Evolutionary conservation across 768 basidiomycete species (phyloP).

Genomic region (Mycena belliarum): DNA sequence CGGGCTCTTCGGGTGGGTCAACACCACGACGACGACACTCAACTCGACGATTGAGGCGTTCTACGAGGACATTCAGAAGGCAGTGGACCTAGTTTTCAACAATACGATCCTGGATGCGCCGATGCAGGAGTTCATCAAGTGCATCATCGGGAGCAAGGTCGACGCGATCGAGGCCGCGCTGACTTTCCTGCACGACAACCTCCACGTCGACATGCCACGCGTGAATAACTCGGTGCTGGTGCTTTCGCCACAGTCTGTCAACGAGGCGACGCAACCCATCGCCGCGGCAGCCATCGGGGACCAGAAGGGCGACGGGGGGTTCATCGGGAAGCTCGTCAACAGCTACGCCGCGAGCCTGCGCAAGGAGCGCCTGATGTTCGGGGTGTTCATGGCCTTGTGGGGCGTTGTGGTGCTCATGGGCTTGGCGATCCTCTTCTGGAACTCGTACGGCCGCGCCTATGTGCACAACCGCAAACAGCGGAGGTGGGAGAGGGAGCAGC

Average conservation of each 20-base stretch:
- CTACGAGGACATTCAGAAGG: slow-evolving; percentile 80
- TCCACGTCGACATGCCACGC: slow-evolving; percentile 76
- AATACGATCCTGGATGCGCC: slow-evolving; percentile 81
- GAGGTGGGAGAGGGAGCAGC: slow-evolving; percentile 55
- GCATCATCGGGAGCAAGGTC: slow-evolving; percentile 91
- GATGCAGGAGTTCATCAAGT: slow-evolving; percentile 83
- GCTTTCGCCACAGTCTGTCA: slow-evolving; percentile 68
- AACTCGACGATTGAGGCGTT: slow-evolving; percentile 86
- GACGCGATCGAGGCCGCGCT: slow-evolving; percentile 82
- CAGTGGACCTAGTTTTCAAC: slow-evolving; percentile 79
- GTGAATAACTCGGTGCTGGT: slow-evolving; percentile 77
- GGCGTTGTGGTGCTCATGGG: slow-evolving; percentile 81
- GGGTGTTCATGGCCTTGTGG: slow-evolving; percentile 84
- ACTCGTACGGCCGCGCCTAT: slow-evolving; percentile 56
- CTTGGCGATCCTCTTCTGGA: slow-evolving; percentile 67
- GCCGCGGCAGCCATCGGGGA: slow-evolving; percentile 79
- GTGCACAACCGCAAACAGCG: slow-evolving; percentile 48
- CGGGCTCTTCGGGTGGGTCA: slow-evolving; percentile 94
- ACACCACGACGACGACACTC: slow-evolving; percentile 82
- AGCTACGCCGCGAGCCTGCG: slow-evolving; percentile 71
- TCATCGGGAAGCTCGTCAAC: slow-evolving; percentile 73
- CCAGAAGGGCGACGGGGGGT: slow-evolving; percentile 51
- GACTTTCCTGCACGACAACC: slow-evolving; percentile 90
- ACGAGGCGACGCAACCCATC: slow-evolving; percentile 79
- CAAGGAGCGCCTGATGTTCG: slow-evolving; percentile 84